A percentile compares a stretch with the other conserved stretches of the same genome.
These are phyloP conservation scores for Lodderomyces theae DNA, from an alignment of 1,139 yeast genomes.

Conservation along the genomic window DNA sequence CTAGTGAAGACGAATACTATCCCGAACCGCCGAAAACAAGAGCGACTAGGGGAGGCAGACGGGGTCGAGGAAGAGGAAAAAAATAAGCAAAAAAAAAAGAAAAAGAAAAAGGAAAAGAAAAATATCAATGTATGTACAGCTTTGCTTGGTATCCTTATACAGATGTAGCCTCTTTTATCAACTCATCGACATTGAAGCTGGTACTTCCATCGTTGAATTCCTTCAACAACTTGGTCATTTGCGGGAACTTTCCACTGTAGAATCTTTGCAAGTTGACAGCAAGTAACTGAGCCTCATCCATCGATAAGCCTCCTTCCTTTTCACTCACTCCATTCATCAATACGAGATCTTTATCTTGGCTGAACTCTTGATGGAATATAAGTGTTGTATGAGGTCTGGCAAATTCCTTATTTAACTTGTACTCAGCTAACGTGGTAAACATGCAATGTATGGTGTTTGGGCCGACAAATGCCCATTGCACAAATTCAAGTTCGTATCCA, in stretches of 20 bases:
- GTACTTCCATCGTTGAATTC: conserved; percentile 70
- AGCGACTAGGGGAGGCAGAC: conserved; percentile 6
- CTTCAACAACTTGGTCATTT: conserved; percentile 53
- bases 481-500: conserved; percentile 80
- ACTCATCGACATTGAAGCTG: conserved; percentile 60
- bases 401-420: conserved; percentile 83
- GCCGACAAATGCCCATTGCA: conserved; percentile 93
- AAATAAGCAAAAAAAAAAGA: neutral
- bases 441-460: conserved; percentile 83
- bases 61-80: conserved; percentile 5
- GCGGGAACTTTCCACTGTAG: conserved; percentile 58
- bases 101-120: neutral
- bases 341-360: conserved; percentile 59
- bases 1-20: conserved; percentile 15
- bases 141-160: conserved; percentile 4
- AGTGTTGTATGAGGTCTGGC: conserved; percentile 95
- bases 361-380: conserved; percentile 80
- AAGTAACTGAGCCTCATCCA: conserved; percentile 76
- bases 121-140: neutral
- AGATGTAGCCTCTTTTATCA: conserved; percentile 71
- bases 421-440: conserved; percentile 90
- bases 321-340: conserved; percentile 89
- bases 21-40: conserved; percentile 8
- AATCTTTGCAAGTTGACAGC: conserved; percentile 83
- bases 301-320: conserved; percentile 57